Base-by-base conservation (phyloP, 495 filamentous ascomycete genomes). In the Jackrogersella multiformis region DNA sequence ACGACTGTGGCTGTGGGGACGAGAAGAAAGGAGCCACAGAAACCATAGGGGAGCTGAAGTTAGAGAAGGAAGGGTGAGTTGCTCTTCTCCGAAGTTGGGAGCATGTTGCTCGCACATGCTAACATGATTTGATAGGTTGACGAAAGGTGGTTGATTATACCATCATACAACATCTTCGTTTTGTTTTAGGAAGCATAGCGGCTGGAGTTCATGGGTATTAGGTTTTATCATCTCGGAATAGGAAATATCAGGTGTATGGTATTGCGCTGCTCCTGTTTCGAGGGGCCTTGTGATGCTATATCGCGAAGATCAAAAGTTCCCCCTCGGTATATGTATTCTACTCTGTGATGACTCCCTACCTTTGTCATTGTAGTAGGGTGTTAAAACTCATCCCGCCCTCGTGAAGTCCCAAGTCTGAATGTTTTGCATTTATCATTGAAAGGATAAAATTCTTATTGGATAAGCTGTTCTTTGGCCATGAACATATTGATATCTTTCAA, bases 1-100 rank as follows among this genome's bases (percentile, higher is more conserved):
- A 99, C 75, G 94, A 99, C 75, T 99, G 95, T 70, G 95, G 95
- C 10, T 99, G 95, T 75, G 91, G 88, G 2, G 93, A 92, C 26
- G 92, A 94, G 53, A 76, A 71, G 57, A 76, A 82, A 15, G 72
- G 77, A 46, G 67, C 48, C 41, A 59, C 68, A 35, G 74, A 73
- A 24, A 72, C 71, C 45, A 66, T 65, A 36, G 68, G 52, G 18
- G 65, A 64, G 51, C 41, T 60, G 24, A 62, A 53, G 61, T 57
- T 82, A 26, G 79, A 81, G 54, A 81, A 76, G 65, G 79, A 81
- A 65, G 74, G 74, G 72, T 75, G 66, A 55, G 66, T 73, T 4
- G 1, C 24, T 2, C 5, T 71, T 9, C 7, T 20, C 30, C 8
- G 44, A 39, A 55, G 21, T 42, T 6, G 15, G 3, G 34, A 35